Evolutionary conservation across 2,329 filamentous ascomycete species (phyloP), one percentile per base, ranked within the genome.

Genomic region (Hypoxylon sp.): DNA sequence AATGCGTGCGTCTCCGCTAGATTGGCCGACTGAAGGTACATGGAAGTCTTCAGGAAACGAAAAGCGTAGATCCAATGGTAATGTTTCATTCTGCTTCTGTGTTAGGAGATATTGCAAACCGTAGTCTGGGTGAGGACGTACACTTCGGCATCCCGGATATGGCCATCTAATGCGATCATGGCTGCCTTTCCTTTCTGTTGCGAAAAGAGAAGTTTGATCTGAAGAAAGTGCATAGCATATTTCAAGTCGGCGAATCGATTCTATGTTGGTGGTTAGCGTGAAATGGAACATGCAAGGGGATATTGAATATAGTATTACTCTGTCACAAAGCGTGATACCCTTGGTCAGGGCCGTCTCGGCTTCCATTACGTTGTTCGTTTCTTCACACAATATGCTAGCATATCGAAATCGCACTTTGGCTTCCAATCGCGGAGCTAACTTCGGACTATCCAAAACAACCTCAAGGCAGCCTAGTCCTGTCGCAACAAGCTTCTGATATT

Each of bases 61-160:
- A 94, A 92, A 0, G 90, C 91, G 76, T 94, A 95, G 15, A 91
- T 85, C 92, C 92, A 95, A 54, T 89, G 86, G 7, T 86, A 82
- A 72, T 92, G 90, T 75, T 90, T 88, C 74, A 89, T 59, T 37
- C 83, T 88, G 66, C 15, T 13, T 8, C 17, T 8, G 0, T 24
- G 65, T 79, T 64, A 78, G 73, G 53, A 31, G 11, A 19, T 73
- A 42, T 21, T 27, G 19, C 44, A 29, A 19, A 17, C 24, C 53
- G 29, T 52, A 62, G 32, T 47, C 47, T 27, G 21, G 35, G 32
- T 13, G 19, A 52, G 13, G 21, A 79, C 87, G 74, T 81, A 91
- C 82, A 89, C 87, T 77, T 91, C 87, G 31, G 89, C 89, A 74
- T 93, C 90, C 0, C 85, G 82, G 50, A 94, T 91, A 48, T 91